Conservation (phyloP, 176 grass and related monocot species). For the Phoenix roebelenii region DNA sequence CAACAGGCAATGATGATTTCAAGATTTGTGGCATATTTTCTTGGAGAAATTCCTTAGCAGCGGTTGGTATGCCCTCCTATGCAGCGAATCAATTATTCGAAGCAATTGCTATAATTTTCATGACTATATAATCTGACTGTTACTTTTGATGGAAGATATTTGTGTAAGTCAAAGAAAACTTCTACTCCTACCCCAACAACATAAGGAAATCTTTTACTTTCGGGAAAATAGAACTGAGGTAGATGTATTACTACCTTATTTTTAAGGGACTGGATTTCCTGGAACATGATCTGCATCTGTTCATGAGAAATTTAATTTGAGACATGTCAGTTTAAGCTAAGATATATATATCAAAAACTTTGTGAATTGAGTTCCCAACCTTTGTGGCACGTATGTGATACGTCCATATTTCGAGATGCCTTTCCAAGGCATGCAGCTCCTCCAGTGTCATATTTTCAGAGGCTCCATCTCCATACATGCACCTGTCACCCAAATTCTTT, state of each 20-base stretch:
- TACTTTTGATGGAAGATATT: no score
- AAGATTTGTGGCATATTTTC: slow-evolving; percentile 36
- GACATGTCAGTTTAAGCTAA: neutral
- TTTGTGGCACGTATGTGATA: slow-evolving; percentile 73
- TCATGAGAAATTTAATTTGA: slow-evolving; percentile 8
- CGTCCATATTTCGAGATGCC: slow-evolving; percentile 77
- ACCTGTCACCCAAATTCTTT: slow-evolving; percentile 25
- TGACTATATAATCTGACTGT: no score
- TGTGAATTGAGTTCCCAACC: slow-evolving; percentile 16
- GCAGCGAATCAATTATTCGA: slow-evolving; percentile 1
- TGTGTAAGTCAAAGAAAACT: no score
- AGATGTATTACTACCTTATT: slow-evolving; percentile 40
- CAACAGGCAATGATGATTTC: no score
- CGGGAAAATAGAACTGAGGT: neutral
- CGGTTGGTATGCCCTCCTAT: slow-evolving; percentile 80
- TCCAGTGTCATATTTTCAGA: slow-evolving; percentile 67
- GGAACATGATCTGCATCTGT: slow-evolving; percentile 85
- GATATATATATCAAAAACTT: no score
- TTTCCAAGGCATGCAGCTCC: slow-evolving; percentile 62
- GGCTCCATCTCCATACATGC: slow-evolving; percentile 54
- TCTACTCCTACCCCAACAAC: no score
- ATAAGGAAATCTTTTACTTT: neutral
- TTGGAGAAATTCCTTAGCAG: slow-evolving; percentile 72
- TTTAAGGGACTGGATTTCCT: slow-evolving; percentile 85
- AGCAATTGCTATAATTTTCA: no score